phyloP scores from a whole-genome alignment of 106 monocot genomes.

The Agapanthus africanus region DNA sequence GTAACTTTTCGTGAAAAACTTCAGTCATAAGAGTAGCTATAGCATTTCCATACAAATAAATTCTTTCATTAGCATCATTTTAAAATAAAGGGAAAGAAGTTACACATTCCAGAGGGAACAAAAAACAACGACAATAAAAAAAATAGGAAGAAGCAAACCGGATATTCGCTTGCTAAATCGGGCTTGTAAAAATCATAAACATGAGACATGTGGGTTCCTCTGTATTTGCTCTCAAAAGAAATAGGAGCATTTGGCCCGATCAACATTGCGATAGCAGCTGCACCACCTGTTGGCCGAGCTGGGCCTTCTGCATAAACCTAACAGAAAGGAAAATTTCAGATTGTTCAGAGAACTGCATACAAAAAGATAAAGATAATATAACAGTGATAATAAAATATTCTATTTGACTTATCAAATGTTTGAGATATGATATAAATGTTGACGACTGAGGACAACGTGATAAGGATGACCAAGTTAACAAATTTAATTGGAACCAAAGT shows the following conservation, averaged over 20 bases:
- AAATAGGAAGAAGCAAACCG: constrained; percentile 56
- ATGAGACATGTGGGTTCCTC: constrained; percentile 88
- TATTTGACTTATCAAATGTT: no score
- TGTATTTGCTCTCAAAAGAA: constrained; percentile 77
- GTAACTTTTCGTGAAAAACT: no score
- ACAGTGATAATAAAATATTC: no score
- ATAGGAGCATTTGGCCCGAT: constrained; percentile 96
- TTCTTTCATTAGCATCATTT: background rate
- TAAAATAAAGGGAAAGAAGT: background rate
- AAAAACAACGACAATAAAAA: no score
- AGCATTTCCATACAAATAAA: background rate
- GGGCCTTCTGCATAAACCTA: constrained; percentile 98
- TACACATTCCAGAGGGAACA: background rate
- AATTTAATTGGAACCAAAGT: no score
- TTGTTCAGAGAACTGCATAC: background rate
- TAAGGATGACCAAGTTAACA: no score
- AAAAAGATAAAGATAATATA: background rate
- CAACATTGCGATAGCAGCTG: constrained; percentile 91
- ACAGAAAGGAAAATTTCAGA: background rate
- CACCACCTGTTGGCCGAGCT: constrained; percentile 89
- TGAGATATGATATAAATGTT: no score
- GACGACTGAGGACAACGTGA: no score
- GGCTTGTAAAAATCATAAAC: constrained; percentile 99
- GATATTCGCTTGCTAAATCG: constrained; percentile 96
- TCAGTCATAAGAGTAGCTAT: no score